Conservation (phyloP, 2,329 filamentous ascomycete genomes). For the Orbilia ellipsospora region DNA sequence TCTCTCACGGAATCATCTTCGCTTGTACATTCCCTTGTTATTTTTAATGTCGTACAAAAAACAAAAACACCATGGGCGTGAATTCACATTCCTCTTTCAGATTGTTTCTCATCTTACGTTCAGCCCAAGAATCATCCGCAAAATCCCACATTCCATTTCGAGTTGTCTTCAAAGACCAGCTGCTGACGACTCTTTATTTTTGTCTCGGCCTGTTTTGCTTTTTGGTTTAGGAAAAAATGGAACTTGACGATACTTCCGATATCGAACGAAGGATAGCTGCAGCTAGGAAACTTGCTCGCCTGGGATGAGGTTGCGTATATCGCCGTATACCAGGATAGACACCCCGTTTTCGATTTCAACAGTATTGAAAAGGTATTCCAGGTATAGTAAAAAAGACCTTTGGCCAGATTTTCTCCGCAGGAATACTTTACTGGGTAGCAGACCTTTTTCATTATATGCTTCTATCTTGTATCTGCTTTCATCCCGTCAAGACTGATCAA, state of each 20-base stretch:
- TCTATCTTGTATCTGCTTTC: background rate
- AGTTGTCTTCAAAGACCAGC: conserved; percentile 10
- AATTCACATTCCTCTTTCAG: conserved; percentile 42
- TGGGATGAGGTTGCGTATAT: conserved; percentile 21
- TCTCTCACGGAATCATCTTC: conserved; percentile 19
- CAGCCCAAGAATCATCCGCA: background rate
- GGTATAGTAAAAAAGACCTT: background rate
- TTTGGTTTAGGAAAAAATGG: conserved; percentile 36
- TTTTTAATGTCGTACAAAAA: conserved; percentile 41
- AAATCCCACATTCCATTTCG: conserved; percentile 46
- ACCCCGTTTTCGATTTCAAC: background rate
- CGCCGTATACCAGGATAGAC: conserved; percentile 4
- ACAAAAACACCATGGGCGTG: conserved; percentile 8
- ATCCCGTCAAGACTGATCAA: background rate
- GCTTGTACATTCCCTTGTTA: conserved; percentile 22
- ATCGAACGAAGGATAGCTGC: conserved; percentile 38
- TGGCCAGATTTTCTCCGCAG: background rate
- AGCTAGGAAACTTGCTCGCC: conserved; percentile 9
- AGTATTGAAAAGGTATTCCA: background rate
- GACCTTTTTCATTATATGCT: conserved; percentile 24
- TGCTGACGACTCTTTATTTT: conserved; percentile 17
- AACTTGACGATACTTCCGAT: conserved; percentile 33
- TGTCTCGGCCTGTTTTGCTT: conserved; percentile 6
- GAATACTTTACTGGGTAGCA: conserved; percentile 35
- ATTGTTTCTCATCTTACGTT: background rate